Conservation (phyloP, 257 asterid genomes). For the Hygrophila difformis region DNA sequence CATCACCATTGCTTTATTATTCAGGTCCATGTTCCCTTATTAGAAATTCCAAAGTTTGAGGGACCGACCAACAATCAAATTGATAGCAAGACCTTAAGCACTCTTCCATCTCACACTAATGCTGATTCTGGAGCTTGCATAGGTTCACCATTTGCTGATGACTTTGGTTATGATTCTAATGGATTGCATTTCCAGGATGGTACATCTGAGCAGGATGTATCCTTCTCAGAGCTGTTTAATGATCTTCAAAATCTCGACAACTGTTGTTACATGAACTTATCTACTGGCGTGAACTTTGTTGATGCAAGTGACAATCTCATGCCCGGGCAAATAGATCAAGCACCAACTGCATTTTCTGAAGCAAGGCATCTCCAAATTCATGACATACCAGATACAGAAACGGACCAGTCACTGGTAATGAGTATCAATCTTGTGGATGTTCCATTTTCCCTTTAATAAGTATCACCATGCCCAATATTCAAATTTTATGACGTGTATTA, state of each 20-base stretch:
- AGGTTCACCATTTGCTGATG: conserved; percentile 62
- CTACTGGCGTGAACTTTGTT: neutral
- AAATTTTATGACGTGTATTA: too few species aligned
- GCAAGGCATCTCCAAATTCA: neutral
- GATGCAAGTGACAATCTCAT: conserved; percentile 15
- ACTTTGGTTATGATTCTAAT: conserved; percentile 48
- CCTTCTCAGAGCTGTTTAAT: conserved; percentile 46
- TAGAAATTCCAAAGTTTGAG: conserved; percentile 8
- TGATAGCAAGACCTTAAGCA: conserved; percentile 16
- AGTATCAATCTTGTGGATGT: neutral
- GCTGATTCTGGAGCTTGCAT: conserved; percentile 27
- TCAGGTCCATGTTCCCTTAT: conserved; percentile 14
- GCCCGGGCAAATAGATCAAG: conserved; percentile 9
- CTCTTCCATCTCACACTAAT: conserved; percentile 13
- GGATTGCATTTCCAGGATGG: conserved; percentile 62
- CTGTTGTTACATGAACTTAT: conserved; percentile 25
- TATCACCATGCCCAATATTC: too few species aligned
- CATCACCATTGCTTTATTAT: conserved; percentile 1
- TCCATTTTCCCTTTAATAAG: too few species aligned
- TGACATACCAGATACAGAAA: neutral
- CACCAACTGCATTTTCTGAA: conserved; percentile 1
- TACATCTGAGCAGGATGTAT: conserved; percentile 60
- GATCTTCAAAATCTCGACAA: conserved; percentile 34
- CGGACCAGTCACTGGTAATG: neutral
- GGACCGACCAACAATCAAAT: conserved; percentile 17